These are phyloP conservation scores for Sporisorium scitamineum DNA, from an alignment of 1,284 basidiomycete genomes.

Conservation along the genomic window DNA sequence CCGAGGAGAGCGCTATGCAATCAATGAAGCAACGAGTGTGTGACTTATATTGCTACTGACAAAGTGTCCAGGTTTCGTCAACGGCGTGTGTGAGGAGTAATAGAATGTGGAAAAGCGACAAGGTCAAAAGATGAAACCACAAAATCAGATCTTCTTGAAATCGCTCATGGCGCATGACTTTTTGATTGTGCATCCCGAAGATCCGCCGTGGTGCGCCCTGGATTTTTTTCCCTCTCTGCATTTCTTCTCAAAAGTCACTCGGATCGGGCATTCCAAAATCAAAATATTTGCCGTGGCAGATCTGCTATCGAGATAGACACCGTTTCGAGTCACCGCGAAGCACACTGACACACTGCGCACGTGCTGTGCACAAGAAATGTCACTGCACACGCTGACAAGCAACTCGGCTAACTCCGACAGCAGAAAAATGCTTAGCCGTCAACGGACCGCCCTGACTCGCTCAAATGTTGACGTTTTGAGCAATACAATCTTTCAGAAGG, in stretches of 20 bases:
- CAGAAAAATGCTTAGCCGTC: constrained; percentile 29
- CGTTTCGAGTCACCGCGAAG: constrained; percentile 18
- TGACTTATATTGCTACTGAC: no score
- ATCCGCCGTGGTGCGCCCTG: constrained; percentile 15
- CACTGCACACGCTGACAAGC: not conserved
- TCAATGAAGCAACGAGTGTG: no score
- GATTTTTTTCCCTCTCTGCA: not conserved
- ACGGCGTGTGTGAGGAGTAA: not conserved
- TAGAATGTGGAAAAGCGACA: not conserved
- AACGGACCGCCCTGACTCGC: not conserved
- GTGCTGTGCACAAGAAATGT: constrained; percentile 9
- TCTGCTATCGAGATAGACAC: not conserved
- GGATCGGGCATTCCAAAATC: not conserved
- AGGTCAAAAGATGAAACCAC: not conserved
- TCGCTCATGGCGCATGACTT: not conserved
- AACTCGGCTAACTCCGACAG: constrained; percentile 23
- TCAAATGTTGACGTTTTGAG: not conserved
- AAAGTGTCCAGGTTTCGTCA: not conserved
- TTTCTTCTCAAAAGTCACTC: constrained; percentile 17
- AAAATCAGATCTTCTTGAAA: constrained; percentile 1
- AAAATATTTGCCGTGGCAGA: not conserved
- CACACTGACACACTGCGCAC: constrained; percentile 8
- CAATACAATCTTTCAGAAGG: not conserved
- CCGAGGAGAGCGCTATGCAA: not conserved
- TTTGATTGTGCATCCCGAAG: constrained; percentile 23